Base-by-base conservation (phyloP, 2,329 filamentous ascomycete species). In the Cercospora sp. region DNA sequence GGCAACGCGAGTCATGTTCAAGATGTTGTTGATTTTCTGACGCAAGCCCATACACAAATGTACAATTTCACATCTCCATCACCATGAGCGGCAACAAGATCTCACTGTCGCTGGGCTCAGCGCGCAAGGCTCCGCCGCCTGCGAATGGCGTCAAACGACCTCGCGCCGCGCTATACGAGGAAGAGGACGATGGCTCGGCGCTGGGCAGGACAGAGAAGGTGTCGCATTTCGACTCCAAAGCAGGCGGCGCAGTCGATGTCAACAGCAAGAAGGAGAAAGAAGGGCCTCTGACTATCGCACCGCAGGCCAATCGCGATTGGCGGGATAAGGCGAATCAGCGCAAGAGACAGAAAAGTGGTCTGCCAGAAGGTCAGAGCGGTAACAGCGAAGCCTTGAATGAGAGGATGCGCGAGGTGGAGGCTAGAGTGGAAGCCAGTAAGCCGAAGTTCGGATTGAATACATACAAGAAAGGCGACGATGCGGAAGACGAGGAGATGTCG, bases 291-390 rank as follows among this genome's bases (percentile, higher is more conserved):
- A 81, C 91, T 18, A 92, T 92, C 71, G 80, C 83, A 31, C 80
- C 80, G 45, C 82, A 86, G 73, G 79, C 81, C 70, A 91, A 91
- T 78, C 82, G 85, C 63, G 86, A 91, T 79, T 90, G 88, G 88
- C 83, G 85, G 73, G 82, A 84, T 67, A 86, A 88, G 66, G 79
- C 75, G 58, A 73, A 81, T 66, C 73, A 77, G 69, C 82, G 81
- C 70, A 83, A 83, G 69, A 80, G 80, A 66, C 80, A 85, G 71
- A 88, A 83, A 77, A 89, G 87, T 76, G 77, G 86, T 13, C 80
- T 89, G n/a, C 87, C 87, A n/a, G 70, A 62, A 28, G 68, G 69
- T 16, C 73, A 84, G 69, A 51, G 72, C 53, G 69, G 71, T 16
- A 69, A 68, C 8, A 69, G 68, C 51, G 71, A 64, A 13, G 67